Base-by-base conservation (phyloP, 139 green algal species). In the Medakamo hakoo region DNA sequence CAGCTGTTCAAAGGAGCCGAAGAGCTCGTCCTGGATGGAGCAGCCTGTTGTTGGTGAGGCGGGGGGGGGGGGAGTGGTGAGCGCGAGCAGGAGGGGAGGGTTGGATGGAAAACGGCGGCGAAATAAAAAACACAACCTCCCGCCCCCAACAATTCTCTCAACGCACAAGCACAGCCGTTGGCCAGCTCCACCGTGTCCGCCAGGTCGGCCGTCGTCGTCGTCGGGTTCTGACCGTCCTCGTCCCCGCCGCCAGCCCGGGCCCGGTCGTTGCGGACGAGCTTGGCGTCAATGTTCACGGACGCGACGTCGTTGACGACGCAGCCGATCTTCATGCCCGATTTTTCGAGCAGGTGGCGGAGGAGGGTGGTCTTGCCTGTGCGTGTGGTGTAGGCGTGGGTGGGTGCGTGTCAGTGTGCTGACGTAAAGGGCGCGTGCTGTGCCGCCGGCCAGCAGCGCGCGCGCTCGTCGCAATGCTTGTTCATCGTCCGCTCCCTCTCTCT, bases 291-390 rank as follows among this genome's bases (percentile, higher is more conserved):
- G 72, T 96, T 96, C 27, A 96, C 76, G 3, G 55, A 67, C 14
- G 89, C 86, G 4, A 96, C 87, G 61, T 96, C 89, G 68, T 96
- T 96, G 2, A 96, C 89, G 49, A 96, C 88, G 71, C 88, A 94
- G 0, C 84, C 89, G 29, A 96, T 87, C 75, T 94, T 95, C 29
- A 87, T 68, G 27, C 68, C 80, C 14, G 48, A 77, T 59, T 93
- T 87, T 59, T 93, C 75, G 59, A 96, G 68, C 28, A 95, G 60
- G 62, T 95, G 72, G 1, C 86, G 76, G 58, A 96, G 75, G 14
- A 96, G 68, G 4, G 88, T 95, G 0, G 89, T 96, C 66, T 96
- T 96, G 57, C 89, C 89, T 84, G 77, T 55, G 24, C 14, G 29
- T n/a, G n/a, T n/a, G n/a, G n/a, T n/a, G n/a, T n/a, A n/a, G n/a